Evolutionary conservation across 306 rosid species (phyloP), one percentile per base, ranked within the genome.

Genomic region (Cicer bijugum): DNA sequence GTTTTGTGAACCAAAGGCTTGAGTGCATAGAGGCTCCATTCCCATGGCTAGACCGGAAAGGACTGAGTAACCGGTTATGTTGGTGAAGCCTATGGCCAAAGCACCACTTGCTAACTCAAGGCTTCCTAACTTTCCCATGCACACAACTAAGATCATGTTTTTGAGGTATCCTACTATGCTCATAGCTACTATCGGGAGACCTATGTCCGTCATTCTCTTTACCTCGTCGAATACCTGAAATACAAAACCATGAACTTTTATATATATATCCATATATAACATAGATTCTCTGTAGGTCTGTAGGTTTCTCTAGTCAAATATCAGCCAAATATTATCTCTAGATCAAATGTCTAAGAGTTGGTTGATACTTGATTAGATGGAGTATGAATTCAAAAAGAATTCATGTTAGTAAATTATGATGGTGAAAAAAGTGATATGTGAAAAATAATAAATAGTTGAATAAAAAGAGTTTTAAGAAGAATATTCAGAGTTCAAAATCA

Each of bases 81-180:
- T 90, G 43, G 96, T 88, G 90, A 86, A 88, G 74, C 96, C 93
- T 23, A 90, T 77, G 83, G 93, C 93, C 33, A 90, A 83, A 51
- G 96, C 90, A 4, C 91, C 93, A 6, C 90, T 91, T 0, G 96
- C 96, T 20, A 90, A 73, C 69, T 90, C 91, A 0, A 90, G 82
- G 68, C 88, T 90, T 74, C 96, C 96, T 14, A 90, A 70, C 77
- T 83, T 86, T 52, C 96, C 96, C 93, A 90, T 86, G 93, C 89
- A 90, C 3, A 85, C 72, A 46, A 91, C 94, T 46, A 78, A 55
- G 58, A 84, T 71, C 97, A 88, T 84, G 89, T 88, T 88, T 74
- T 88, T 85, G 15, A 93, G 84, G 75, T 90, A 93, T 2, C 89
- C 90, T 65, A 87, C 85, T 1, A 93, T 51, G 57, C 87, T 85